Percentiles rank a stretch among this genome's conserved stretches.
These are phyloP conservation scores for Chaetomiaceae sp. DNA, from an alignment of 2,329 filamentous ascomycete genomes.

Conservation along the genomic window DNA sequence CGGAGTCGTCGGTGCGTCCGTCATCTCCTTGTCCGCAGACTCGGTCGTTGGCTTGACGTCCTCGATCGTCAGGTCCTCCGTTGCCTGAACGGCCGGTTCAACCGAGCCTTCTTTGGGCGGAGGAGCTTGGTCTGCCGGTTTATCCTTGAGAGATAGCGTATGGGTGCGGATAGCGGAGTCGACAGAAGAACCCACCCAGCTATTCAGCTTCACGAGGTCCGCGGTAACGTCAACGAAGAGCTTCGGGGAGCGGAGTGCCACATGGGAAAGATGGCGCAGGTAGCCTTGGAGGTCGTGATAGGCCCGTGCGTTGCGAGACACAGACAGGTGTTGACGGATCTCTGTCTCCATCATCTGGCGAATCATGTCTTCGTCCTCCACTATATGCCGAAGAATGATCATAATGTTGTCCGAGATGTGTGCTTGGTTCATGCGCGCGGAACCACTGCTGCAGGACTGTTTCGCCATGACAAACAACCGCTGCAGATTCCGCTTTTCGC, in stretches of 20 bases:
- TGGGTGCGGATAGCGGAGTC: constrained; percentile 31
- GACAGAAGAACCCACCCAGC: constrained; percentile 46
- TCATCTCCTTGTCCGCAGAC: constrained; percentile 53
- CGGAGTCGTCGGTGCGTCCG: constrained; percentile 58
- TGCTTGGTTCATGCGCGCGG: constrained; percentile 61
- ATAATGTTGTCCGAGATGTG: constrained; percentile 62
- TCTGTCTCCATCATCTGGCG: constrained; percentile 90
- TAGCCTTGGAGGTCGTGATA: constrained; percentile 65
- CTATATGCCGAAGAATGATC: constrained; percentile 82
- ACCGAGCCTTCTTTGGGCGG: constrained; percentile 36
- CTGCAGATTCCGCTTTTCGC: constrained; percentile 84
- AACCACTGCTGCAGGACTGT: constrained; percentile 75
- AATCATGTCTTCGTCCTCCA: constrained; percentile 88
- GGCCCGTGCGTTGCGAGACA: constrained; percentile 50
- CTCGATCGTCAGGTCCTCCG: constrained; percentile 43
- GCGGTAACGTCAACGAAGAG: constrained; percentile 85
- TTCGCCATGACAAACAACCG: constrained; percentile 93
- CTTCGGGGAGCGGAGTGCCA: constrained; percentile 75
- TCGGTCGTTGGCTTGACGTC: constrained; percentile 60
- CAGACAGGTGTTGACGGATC: constrained; percentile 72
- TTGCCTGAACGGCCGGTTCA: constrained; percentile 42
- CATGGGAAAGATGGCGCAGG: constrained; percentile 69
- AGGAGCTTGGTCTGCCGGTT: constrained; percentile 23
- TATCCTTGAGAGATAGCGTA: constrained; percentile 40
- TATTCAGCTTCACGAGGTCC: constrained; percentile 70